phyloP scores from a whole-genome alignment of 441 rosid genomes.

The Sinapis alba region DNA sequence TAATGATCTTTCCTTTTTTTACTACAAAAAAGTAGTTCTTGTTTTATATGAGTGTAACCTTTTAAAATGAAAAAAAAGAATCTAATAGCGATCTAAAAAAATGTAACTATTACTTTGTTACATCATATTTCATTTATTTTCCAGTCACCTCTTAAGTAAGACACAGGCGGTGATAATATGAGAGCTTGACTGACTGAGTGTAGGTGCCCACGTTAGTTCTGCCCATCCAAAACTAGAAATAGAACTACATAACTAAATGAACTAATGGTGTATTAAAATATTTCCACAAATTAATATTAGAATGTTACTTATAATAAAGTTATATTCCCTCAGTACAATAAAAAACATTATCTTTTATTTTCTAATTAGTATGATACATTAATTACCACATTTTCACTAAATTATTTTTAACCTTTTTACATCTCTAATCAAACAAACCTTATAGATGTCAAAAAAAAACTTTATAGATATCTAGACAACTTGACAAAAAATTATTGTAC shows the following conservation, averaged over 20 bases:
- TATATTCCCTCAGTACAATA: not conserved
- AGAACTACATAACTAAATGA: not conserved
- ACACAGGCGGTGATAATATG: not conserved
- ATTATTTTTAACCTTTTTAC: not conserved
- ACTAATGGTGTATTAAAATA: not conserved
- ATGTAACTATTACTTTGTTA: not conserved
- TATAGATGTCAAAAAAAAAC: no score
- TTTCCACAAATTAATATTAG: not conserved
- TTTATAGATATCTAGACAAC: not conserved
- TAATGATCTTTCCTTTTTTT: not conserved
- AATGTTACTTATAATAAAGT: not conserved
- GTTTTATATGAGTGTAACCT: constrained; percentile 28
- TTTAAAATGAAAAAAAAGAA: not conserved
- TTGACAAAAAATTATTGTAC: not conserved
- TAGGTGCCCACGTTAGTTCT: constrained; percentile 12
- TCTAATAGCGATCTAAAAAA: not conserved
- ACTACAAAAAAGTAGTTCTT: constrained; percentile 4
- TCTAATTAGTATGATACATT: not conserved
- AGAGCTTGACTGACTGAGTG: not conserved
- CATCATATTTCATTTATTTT: not conserved
- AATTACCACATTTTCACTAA: not conserved
- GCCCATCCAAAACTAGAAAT: not conserved
- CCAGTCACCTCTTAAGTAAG: not conserved
- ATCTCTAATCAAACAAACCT: not conserved
- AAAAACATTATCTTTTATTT: not conserved